phyloP scores from a whole-genome alignment of 2,329 filamentous ascomycete genomes.

The Colletotrichum echinochloae region DNA sequence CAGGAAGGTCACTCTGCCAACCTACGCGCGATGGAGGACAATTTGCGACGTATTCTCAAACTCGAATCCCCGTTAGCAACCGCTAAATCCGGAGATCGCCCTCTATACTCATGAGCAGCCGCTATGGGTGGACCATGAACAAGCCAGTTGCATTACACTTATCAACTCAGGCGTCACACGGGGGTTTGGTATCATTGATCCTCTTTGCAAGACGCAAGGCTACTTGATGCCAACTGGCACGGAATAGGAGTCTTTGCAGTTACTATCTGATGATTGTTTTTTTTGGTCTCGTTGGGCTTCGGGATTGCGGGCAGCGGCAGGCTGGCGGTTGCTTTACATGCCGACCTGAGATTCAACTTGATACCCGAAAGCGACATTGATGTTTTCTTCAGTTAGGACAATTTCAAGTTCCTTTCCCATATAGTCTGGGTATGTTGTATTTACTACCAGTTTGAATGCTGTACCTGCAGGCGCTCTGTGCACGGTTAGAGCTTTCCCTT shows the following conservation, averaged over 20 bases:
- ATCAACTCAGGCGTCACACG: background rate
- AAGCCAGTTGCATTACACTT: background rate
- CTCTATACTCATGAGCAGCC: constrained; percentile 31
- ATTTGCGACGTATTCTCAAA: constrained; percentile 66
- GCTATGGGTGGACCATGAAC: background rate
- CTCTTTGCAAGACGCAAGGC: background rate
- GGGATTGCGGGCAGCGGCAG: constrained; percentile 30
- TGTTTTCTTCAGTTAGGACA: constrained; percentile 35
- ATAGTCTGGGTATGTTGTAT: background rate
- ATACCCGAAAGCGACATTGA: constrained; percentile 40
- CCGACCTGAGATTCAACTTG: constrained; percentile 34
- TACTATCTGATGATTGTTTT: constrained; percentile 33
- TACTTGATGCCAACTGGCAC: constrained; percentile 5
- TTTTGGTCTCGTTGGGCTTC: constrained; percentile 34
- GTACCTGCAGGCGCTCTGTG: background rate
- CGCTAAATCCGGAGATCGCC: constrained; percentile 41
- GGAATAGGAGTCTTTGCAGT: constrained; percentile 17
- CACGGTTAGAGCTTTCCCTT: background rate
- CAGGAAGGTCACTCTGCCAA: constrained; percentile 49
- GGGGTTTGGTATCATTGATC: background rate
- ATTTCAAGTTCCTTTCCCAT: constrained; percentile 28
- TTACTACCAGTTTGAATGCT: constrained; percentile 20
- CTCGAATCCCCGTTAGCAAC: constrained; percentile 45
- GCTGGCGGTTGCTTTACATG: constrained; percentile 22
- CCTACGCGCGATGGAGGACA: constrained; percentile 64